Percentiles rank a stretch among this genome's conserved stretches.
phyloP scores from a whole-genome alignment of 2,329 filamentous ascomycete species.

The Talaromyces sp. region DNA sequence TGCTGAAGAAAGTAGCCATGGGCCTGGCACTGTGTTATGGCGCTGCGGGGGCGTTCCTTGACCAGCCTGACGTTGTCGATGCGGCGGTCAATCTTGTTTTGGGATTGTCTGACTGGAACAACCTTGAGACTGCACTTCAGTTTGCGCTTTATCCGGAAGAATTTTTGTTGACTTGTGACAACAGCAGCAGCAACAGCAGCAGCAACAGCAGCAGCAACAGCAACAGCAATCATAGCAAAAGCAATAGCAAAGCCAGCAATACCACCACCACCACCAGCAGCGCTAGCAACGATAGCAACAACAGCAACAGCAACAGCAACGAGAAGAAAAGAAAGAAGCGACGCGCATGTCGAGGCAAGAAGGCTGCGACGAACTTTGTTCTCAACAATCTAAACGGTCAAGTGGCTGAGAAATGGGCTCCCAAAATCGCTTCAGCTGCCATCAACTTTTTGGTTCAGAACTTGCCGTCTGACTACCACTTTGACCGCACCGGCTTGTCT shows the following conservation, averaged over 20 bases:
- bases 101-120: conserved; percentile 30
- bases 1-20: conserved; percentile 25
- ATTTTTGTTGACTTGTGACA: conserved; percentile 24
- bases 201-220: not conserved
- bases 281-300: not conserved
- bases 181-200: not conserved
- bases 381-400: conserved; percentile 16
- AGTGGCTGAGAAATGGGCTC: conserved; percentile 19
- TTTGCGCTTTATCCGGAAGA: conserved; percentile 28
- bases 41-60: conserved; percentile 33
- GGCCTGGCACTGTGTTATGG: conserved; percentile 36
- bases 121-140: conserved; percentile 30
- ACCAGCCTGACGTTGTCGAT: conserved; percentile 26
- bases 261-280: not conserved
- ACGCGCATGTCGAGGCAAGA: too few species aligned
- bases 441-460: conserved; percentile 28
- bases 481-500: conserved; percentile 29
- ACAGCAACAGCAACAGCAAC: not conserved
- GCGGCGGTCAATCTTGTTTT: conserved; percentile 29
- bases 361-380: too few species aligned
- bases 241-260: not conserved
- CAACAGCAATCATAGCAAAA: not conserved
- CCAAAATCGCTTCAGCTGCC: conserved; percentile 23
- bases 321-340: conserved; percentile 4
- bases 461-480: conserved; percentile 26